Base-by-base conservation (phyloP, 2,329 filamentous ascomycete species). In the Zymoseptoria crescenta region DNA sequence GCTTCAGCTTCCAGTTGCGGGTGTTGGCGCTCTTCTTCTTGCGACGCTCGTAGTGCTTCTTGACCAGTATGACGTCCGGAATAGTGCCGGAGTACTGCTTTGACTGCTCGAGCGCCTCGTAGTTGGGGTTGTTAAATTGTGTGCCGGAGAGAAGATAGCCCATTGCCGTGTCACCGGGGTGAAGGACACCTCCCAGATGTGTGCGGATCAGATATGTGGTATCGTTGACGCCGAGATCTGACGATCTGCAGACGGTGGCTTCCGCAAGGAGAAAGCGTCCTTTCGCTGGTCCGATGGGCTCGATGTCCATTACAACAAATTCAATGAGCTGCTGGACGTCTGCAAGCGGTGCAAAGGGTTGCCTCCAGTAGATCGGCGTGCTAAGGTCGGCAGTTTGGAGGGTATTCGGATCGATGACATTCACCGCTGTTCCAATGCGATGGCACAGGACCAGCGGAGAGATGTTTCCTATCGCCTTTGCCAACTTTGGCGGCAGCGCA, bases 251-350 rank as follows among this genome's bases (percentile, higher is more conserved):
- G 8, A 99, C 87, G 1, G 91, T 96, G 6, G 86, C 90, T 76
- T 99, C 94, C 8, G 90, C 88, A 3, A 96, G 83, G 57, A 87
- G 80, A 81, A 87, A 95, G 66, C 89, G 89, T 57, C 94, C 94
- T 68, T 88, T 91, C 59, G 84, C 83, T 21, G 81, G 80, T 29
- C 87, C 88, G 0, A 87, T 80, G 0, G 86, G 86, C 72, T 99
- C 94, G 61, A 96, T 93, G 70, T 99, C 94, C 79, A 99, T 89
- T 48, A 99, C 81, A 59, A 97, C 86, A 70, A 97, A 99, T 74
- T 99, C 94, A 21, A 89, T 87, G 13, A 99, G 81, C 57, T 95
- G 87, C 58, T 87, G 85, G 1, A 91, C 85, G 65, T 97, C 92
- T 1, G 93, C 87, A 9, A 99, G 81, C 1, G 89, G 85, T 21